Evolutionary conservation across 2,329 filamentous ascomycete species (phyloP), one percentile per base, ranked within the genome.

Genomic region (Colletotrichum scovillei): DNA sequence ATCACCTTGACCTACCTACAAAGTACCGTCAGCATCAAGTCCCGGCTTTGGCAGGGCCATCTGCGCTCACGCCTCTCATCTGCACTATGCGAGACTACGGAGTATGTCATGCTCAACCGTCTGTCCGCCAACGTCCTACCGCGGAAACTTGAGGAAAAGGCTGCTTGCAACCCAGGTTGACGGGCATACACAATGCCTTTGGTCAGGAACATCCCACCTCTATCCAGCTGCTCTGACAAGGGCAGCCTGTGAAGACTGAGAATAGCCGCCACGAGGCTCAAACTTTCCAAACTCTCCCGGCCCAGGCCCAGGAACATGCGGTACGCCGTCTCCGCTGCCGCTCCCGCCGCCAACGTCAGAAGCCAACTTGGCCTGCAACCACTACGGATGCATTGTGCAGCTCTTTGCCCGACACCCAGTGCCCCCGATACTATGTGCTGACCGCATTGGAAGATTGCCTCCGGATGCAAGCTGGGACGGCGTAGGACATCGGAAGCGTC

Each of bases 221-320:
- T 49, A 32, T 1, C 22, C 26, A 16, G 38, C 6, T 19, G 38
- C 38, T 42, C 16, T 38, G 5, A 30, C 24, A 7, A 49, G 59
- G 46, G 30, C 59, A 42, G 22, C 32, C 42, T 59, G 38, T 56
- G 63, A 56, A 60, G 42, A 56, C 24, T 66, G 53, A 53, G 16
- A 38, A 32, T n/a, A 46, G 49, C 30, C 63, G 58, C 65, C 65
- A 63, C 28, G 64, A 68, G 58, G 69, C 52, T 62, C 65, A 69
- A 69, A 53, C 38, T 64, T 69, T 55, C 28, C 63, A 55, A 59
- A 52, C 9, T 53, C 46, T 63, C 32, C 28, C n/a, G 11, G 32
- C 32, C 30, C 62, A 71, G 63, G 63, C 32, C 30, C 68, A 71
- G 63, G 63, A 72, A 72, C 58, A 38, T 57, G 35, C 28, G 42